These are phyloP conservation scores for Malus hybrid DNA, from an alignment of 331 rosid species.

Conservation along the genomic window DNA sequence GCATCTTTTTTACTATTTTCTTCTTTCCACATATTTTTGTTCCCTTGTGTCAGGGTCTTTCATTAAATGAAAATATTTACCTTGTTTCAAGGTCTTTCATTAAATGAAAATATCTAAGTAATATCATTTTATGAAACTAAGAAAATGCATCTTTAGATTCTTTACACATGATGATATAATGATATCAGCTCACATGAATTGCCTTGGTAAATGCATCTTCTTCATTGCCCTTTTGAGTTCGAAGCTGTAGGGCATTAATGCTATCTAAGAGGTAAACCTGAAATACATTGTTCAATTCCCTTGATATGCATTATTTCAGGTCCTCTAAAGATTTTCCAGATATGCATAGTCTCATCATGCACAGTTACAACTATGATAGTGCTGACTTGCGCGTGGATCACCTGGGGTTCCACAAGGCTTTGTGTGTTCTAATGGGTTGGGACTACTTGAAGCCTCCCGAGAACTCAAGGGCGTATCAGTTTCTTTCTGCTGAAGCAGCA, in stretches of 20 bases:
- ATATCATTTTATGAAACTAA: not conserved
- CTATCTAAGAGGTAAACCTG: constrained; percentile 31
- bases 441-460: constrained; percentile 79
- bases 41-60: not conserved
- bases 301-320: constrained; percentile 84
- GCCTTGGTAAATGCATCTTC: constrained; percentile 17
- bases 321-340: constrained; percentile 87
- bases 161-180: not conserved
- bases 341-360: constrained; percentile 89
- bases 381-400: constrained; percentile 77
- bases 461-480: constrained; percentile 74
- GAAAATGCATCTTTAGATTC: not conserved
- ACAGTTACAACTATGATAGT: constrained; percentile 72
- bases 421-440: constrained; percentile 98
- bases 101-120: not conserved
- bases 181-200: not conserved
- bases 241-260: constrained; percentile 26
- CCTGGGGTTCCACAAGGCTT: constrained; percentile 95
- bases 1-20: not conserved
- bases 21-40: not conserved
- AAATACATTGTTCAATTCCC: constrained; percentile 56
- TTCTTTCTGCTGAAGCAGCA: constrained; percentile 87
- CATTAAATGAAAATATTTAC: not conserved
- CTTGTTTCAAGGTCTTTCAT: not conserved
- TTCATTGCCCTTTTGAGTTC: constrained; percentile 21